These are phyloP conservation scores for Chenopodium suecicum DNA, from an alignment of 148 eudicot genomes.

Conservation along the genomic window DNA sequence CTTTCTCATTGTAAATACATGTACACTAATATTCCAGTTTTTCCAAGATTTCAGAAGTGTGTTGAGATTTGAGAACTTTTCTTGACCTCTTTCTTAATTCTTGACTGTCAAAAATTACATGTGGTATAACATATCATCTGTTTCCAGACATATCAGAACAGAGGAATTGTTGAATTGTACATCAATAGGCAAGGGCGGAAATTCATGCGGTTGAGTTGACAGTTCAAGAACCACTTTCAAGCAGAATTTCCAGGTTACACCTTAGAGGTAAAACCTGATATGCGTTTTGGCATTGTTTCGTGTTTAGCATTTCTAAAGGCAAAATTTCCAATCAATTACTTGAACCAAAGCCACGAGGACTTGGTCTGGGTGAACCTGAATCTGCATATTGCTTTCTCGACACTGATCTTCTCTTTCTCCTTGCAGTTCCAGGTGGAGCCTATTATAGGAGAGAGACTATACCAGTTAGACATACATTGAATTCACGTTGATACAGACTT, in stretches of 20 bases:
- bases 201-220: neutral
- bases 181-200: neutral
- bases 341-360: conserved; percentile 90
- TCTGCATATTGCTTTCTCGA: conserved; percentile 68
- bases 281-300: neutral
- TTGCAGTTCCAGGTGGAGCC: conserved; percentile 93
- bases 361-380: conserved; percentile 52
- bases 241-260: neutral
- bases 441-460: conserved; percentile 25
- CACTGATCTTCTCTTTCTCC: conserved; percentile 68
- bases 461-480: neutral
- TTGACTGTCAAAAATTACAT: conserved; percentile 12
- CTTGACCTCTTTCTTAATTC: neutral
- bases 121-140: neutral
- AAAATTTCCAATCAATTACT: conserved; percentile 38
- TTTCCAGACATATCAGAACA: neutral
- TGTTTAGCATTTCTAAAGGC: neutral
- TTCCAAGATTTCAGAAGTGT: neutral
- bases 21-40: too few species aligned
- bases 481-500: too few species aligned
- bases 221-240: neutral
- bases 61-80: neutral
- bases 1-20: too few species aligned
- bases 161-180: neutral
- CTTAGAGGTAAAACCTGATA: neutral